These are phyloP conservation scores for Eremothecium sinecaudum DNA, from an alignment of 1,139 yeast genomes.

Conservation along the genomic window DNA sequence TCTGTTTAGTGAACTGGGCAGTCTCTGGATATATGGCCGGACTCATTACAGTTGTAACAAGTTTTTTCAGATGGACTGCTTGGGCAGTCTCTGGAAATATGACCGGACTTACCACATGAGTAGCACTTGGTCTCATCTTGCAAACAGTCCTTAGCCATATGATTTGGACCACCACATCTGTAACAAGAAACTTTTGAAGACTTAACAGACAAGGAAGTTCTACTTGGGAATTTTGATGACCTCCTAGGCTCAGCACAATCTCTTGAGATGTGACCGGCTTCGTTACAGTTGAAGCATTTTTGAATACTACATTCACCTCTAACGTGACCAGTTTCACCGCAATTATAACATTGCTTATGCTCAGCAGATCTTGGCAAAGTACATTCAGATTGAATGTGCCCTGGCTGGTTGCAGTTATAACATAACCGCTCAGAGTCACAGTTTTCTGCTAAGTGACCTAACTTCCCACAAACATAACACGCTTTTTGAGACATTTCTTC, in stretches of 20 bases:
- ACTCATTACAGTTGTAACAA: slow-evolving; percentile 82
- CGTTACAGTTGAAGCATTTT: slow-evolving; percentile 80
- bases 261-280: slow-evolving; percentile 76
- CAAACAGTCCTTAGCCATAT: slow-evolving; percentile 84
- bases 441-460: slow-evolving; percentile 84
- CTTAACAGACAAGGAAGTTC: slow-evolving; percentile 13
- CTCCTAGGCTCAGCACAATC: slow-evolving; percentile 47
- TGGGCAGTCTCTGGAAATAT: slow-evolving; percentile 76
- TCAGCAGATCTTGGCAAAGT: slow-evolving; percentile 78
- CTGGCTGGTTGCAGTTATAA: slow-evolving; percentile 87
- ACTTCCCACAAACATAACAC: slow-evolving; percentile 86
- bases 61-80: slow-evolving; percentile 45
- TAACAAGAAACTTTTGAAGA: slow-evolving; percentile 56
- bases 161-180: slow-evolving; percentile 92
- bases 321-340: slow-evolving; percentile 71
- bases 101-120: slow-evolving; percentile 87
- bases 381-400: slow-evolving; percentile 83
- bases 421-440: slow-evolving; percentile 79
- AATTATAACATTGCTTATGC: slow-evolving; percentile 78
- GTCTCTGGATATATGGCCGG: slow-evolving; percentile 84
- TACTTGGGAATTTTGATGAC: slow-evolving; percentile 16
- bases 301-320: slow-evolving; percentile 58
- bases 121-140: slow-evolving; percentile 73
- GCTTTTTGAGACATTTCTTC: slow-evolving; percentile 57
- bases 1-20: slow-evolving; percentile 57